Evolutionary conservation across 305 asterid genomes (phyloP).

Genomic region (Salvia sclarea): DNA sequence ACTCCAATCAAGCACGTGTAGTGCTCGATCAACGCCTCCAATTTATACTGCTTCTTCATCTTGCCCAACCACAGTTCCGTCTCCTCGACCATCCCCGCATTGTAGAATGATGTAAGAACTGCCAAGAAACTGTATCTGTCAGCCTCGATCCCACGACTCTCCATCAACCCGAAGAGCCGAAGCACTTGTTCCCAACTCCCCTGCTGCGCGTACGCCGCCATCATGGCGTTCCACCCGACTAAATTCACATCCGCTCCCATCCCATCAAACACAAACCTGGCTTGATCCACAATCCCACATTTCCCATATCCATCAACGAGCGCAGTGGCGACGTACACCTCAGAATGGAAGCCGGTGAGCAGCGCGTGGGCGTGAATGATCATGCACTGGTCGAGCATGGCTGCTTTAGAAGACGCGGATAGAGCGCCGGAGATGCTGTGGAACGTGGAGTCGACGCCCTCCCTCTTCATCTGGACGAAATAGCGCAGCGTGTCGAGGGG

Average conservation of each 20-base stretch:
- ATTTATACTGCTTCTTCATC: constrained; percentile 47
- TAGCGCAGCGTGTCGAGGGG: constrained; percentile 54
- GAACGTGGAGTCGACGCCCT: constrained; percentile 41
- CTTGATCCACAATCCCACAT: constrained; percentile 67
- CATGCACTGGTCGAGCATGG: constrained; percentile 75
- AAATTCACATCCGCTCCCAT: constrained; percentile 34
- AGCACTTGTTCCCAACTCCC: constrained; percentile 50
- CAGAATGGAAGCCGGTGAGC: constrained; percentile 50
- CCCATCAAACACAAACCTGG: constrained; percentile 58
- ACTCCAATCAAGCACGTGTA: constrained; percentile 78
- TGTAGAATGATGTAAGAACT: constrained; percentile 56
- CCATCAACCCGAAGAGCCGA: constrained; percentile 55
- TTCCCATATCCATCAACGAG: constrained; percentile 82
- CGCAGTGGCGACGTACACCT: constrained; percentile 55
- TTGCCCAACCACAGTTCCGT: constrained; percentile 56
- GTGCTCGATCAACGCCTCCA: constrained; percentile 70
- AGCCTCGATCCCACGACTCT: constrained; percentile 46
- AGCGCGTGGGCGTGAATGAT: constrained; percentile 66
- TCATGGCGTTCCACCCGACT: constrained; percentile 69
- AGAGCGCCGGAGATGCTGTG: constrained; percentile 73
- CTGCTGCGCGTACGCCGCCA: constrained; percentile 78
- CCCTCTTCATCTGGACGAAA: constrained; percentile 63
- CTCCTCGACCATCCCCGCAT: constrained; percentile 58
- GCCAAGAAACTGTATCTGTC: constrained; percentile 76
- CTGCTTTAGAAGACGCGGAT: constrained; percentile 55